Conservation (phyloP, 306 rosid species). For the Psophocarpus tetragonolobus region DNA sequence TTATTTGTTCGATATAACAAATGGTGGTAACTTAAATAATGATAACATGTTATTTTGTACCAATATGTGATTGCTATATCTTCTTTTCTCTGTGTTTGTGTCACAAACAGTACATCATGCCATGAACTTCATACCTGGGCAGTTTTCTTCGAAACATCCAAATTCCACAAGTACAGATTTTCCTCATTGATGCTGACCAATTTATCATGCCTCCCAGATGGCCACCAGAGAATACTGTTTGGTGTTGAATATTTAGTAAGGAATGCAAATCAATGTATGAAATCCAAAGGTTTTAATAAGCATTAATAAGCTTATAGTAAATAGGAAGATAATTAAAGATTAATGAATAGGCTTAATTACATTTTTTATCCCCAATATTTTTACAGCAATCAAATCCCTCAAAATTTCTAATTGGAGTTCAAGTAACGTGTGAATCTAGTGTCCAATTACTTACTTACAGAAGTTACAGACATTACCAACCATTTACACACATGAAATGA, state of each 20-base stretch:
- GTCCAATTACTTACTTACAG: neutral
- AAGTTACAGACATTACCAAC: neutral
- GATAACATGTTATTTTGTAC: conserved; percentile 3
- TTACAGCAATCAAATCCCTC: neutral
- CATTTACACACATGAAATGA: neutral
- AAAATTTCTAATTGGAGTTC: neutral
- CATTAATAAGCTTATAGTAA: conserved; percentile 7
- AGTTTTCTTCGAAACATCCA: conserved; percentile 79
- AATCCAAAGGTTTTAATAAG: neutral
- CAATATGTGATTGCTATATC: neutral
- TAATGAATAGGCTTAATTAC: neutral
- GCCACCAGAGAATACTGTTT: conserved; percentile 94
- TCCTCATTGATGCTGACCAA: conserved; percentile 87
- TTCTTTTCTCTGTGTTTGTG: neutral
- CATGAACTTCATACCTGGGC: conserved; percentile 66
- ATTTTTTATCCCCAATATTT: neutral
- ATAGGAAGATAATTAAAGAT: conserved; percentile 22
- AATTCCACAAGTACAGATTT: conserved; percentile 79
- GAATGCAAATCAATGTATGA: conserved; percentile 7
- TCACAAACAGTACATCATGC: conserved; percentile 22
- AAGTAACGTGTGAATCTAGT: neutral
- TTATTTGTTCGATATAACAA: neutral
- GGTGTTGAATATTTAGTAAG: conserved; percentile 31
- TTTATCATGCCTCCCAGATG: conserved; percentile 90
- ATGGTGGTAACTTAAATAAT: neutral